phyloP scores from a whole-genome alignment of 352 stramenopile genomes.

The Ochromonadaceae sp. region DNA sequence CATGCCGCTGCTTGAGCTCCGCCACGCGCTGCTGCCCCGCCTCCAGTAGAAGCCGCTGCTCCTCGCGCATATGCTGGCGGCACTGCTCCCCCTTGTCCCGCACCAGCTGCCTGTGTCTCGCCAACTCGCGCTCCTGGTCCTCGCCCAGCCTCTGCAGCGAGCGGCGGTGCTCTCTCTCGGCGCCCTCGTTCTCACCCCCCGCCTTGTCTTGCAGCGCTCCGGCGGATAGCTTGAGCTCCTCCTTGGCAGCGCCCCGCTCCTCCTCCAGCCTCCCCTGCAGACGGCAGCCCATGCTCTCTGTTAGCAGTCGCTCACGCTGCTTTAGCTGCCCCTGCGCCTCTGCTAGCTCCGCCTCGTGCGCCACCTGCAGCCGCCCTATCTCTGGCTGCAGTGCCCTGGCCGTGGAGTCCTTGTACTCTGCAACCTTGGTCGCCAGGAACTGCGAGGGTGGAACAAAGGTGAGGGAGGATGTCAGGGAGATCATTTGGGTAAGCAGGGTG shows the following conservation, averaged over 20 bases:
- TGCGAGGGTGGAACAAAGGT: not conserved
- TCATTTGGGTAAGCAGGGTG: no score
- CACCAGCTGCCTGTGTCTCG: not conserved
- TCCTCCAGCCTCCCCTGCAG: not conserved
- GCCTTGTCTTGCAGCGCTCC: not conserved
- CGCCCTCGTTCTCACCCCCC: not conserved
- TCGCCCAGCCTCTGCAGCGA: not conserved
- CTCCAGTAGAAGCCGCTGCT: not conserved
- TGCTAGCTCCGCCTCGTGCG: not conserved
- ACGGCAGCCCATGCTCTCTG: not conserved
- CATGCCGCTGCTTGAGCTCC: not conserved
- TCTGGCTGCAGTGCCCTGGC: not conserved
- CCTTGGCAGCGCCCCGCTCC: not conserved
- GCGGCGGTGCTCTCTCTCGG: not conserved
- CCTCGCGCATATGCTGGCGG: not conserved
- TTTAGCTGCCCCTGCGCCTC: not conserved
- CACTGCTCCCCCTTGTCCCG: not conserved
- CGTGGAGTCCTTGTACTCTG: not conserved
- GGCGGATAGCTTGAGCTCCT: not conserved
- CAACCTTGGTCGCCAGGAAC: not conserved
- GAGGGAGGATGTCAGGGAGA: no score
- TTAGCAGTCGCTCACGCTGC: not conserved
- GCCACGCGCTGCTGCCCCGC: not conserved
- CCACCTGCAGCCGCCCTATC: not conserved
- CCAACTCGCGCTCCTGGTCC: not conserved